Conservation (phyloP, 2,329 filamentous ascomycete species). For the Emmonsiellopsis sp. region DNA sequence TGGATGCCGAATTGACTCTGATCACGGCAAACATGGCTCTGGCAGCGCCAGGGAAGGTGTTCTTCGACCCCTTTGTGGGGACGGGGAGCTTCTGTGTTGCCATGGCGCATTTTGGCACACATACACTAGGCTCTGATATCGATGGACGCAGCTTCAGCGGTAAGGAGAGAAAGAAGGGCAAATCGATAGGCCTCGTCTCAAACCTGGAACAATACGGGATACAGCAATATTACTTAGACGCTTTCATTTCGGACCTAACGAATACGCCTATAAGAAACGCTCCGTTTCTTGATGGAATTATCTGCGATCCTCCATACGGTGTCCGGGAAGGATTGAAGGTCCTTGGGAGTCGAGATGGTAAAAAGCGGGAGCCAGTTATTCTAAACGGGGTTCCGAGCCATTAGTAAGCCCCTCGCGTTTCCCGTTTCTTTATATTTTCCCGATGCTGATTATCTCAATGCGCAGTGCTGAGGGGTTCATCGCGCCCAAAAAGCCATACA, state of each 20-base stretch:
- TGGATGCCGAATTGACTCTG: conserved; percentile 90
- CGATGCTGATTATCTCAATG: neutral
- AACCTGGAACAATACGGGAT: conserved; percentile 84
- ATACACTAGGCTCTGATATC: conserved; percentile 81
- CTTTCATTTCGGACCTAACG: conserved; percentile 78
- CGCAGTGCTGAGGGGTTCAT: conserved; percentile 57
- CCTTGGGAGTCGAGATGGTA: conserved; percentile 61
- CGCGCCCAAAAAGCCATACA: conserved; percentile 84
- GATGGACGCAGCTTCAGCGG: conserved; percentile 78
- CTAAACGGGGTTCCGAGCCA: conserved; percentile 60
- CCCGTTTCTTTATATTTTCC: neutral
- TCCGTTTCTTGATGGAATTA: conserved; percentile 72
- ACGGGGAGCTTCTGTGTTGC: conserved; percentile 89
- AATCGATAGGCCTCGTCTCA: conserved; percentile 40
- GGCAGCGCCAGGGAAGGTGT: conserved; percentile 70
- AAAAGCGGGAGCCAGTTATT: conserved; percentile 45
- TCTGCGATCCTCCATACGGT: conserved; percentile 94
- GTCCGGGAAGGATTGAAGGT: conserved; percentile 87
- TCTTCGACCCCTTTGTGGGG: conserved; percentile 93
- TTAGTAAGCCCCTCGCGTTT: conserved; percentile 41
- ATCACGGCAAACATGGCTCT: conserved; percentile 86
- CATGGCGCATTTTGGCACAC: conserved; percentile 79
- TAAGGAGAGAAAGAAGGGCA: conserved; percentile 36
- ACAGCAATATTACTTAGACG: conserved; percentile 57
- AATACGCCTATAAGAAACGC: conserved; percentile 63